Evolutionary conservation across 805 yeast species (phyloP).

Genomic region (Wickerhamomyces mucosus): DNA sequence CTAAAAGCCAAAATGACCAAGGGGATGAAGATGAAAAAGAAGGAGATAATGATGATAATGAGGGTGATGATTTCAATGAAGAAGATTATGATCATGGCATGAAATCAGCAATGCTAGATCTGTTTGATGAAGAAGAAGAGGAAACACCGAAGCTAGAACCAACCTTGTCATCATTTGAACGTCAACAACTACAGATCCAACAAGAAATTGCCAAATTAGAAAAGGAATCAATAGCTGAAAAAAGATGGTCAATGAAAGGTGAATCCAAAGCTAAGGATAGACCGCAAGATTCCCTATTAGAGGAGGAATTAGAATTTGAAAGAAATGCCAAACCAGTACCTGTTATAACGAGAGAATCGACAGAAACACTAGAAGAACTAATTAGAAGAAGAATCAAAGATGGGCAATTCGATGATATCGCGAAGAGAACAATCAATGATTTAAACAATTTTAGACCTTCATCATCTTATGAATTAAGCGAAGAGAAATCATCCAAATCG

Average conservation of each 20-base stretch:
- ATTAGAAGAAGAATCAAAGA: constrained; percentile 73
- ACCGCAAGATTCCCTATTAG: constrained; percentile 75
- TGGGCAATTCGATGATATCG: constrained; percentile 76
- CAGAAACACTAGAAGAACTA: constrained; percentile 81
- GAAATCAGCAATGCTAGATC: constrained; percentile 35
- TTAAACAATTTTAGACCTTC: constrained; percentile 52
- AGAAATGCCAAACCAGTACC: constrained; percentile 95
- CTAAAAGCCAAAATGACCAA: constrained; percentile 2
- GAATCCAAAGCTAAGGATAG: constrained; percentile 77
- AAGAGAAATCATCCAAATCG: constrained; percentile 76
- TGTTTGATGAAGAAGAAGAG: constrained; percentile 27
- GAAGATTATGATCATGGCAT: constrained; percentile 55
- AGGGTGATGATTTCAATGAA: constrained; percentile 45
- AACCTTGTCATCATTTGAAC: constrained; percentile 67
- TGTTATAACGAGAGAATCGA: constrained; percentile 79
- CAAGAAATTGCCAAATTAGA: constrained; percentile 74
- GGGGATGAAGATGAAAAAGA: constrained; percentile 20
- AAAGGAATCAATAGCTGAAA: constrained; percentile 80
- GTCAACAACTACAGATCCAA: constrained; percentile 68
- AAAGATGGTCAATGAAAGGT: constrained; percentile 92
- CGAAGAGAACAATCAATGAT: constrained; percentile 60
- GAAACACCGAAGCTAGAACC: constrained; percentile 19
- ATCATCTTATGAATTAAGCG: constrained; percentile 57
- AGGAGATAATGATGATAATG: constrained; percentile 37
- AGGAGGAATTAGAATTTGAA: constrained; percentile 81